Percentiles rank a stretch among this genome's conserved stretches.
Conservation (phyloP, 202 grass and related monocot species). For the Panicum virgatum region DNA sequence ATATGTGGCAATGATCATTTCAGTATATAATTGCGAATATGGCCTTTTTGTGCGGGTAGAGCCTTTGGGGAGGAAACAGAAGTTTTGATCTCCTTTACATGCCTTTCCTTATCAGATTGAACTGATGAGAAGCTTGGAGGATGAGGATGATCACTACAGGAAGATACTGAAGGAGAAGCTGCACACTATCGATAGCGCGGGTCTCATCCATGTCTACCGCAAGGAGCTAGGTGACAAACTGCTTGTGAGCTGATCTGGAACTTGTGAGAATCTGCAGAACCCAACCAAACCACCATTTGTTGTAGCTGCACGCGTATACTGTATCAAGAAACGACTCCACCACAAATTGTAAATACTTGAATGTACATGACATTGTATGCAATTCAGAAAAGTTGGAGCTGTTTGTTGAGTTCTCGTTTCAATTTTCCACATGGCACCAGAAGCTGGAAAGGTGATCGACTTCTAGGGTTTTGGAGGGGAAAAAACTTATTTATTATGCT, state of each 20-base stretch:
- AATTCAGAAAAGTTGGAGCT: neutral
- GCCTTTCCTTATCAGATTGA: conserved; percentile 52
- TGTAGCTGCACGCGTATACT: neutral
- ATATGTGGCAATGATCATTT: neutral
- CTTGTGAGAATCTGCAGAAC: neutral
- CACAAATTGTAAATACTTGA: conserved; percentile 33
- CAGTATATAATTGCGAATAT: neutral
- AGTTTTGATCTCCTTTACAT: neutral
- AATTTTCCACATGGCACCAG: neutral
- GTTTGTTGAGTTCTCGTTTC: neutral
- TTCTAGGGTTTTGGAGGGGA: neutral
- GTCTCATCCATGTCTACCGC: conserved; percentile 87
- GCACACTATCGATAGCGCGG: conserved; percentile 61
- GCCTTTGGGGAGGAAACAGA: no score
- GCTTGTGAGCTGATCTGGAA: conserved; percentile 33
- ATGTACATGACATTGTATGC: neutral
- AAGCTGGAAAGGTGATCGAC: neutral
- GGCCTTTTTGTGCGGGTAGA: no score
- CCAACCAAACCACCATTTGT: conserved; percentile 4
- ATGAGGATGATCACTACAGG: conserved; percentile 73
- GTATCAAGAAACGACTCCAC: neutral
- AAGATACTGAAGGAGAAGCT: conserved; percentile 85
- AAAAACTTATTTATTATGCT: neutral
- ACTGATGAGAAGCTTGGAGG: conserved; percentile 77
- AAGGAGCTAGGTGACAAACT: conserved; percentile 82